Evolutionary conservation across 2,329 filamentous ascomycete species (phyloP), one percentile per base, ranked within the genome.

Genomic region (Penicillium digitatum): DNA sequence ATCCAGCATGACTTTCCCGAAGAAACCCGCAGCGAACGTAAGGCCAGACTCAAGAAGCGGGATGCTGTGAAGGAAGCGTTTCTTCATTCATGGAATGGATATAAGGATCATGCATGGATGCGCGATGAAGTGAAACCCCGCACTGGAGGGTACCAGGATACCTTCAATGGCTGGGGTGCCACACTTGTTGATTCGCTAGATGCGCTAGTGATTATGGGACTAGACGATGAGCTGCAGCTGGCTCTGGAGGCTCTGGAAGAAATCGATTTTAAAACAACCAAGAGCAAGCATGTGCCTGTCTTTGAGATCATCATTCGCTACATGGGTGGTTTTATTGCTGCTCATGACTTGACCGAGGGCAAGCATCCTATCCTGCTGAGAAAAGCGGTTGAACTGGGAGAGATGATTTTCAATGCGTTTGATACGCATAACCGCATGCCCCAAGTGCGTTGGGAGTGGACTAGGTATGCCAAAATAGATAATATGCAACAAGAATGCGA

Each of bases 341-440:
- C 92, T 14, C 95, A 93, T 70, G 93, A 97, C 74, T 79, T 96
- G 52, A 91, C 88, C 54, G 84, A 84, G n/a, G 85, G 82, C 1
- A 79, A 78, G 57, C 87, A 95, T 66, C 78, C 81, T 22, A 79
- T 88, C 29, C 78, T 95, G 14, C 79, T 95, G 20, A 81, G 85
- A 56, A 94, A 95, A 74, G 89, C 90, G 0, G 80, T 85, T n/a
- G 87, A 93, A 72, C 81, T 94, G 16, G 90, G 85, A 35, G 88
- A 93, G 62, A 82, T 95, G 61, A 78, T 95, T 16, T 90, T 91
- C 78, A 84, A 87, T 52, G 83, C 88, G 2, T 95, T 95, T 66
- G 90, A 95, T 72, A 97, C 93, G 1, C 90, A 90, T 1, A 96
- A 97, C 70, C 85, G 90, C 62, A 95, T 97, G 89, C 92, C 92